Percentiles rank a stretch among this genome's conserved stretches.
Conservation (phyloP, 768 basidiomycete genomes). For the Russula sp. region DNA sequence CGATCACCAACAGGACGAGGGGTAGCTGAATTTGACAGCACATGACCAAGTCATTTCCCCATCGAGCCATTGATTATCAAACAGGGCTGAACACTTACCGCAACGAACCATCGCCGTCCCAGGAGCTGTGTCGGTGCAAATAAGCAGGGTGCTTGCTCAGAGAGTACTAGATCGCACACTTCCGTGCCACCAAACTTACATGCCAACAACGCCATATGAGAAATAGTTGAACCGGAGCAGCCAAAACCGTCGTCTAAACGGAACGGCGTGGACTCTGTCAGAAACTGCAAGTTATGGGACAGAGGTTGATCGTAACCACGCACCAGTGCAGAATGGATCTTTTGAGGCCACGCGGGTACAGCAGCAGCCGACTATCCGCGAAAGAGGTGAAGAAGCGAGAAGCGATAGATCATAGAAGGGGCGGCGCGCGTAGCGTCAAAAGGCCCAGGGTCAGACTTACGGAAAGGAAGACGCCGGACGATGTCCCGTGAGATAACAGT, state of each 20-base stretch:
- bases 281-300: neutral
- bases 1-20: slow-evolving; percentile 8
- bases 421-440: neutral
- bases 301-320: neutral
- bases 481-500: neutral
- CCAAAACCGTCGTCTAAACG: slow-evolving; percentile 23
- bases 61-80: neutral
- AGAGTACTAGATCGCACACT: neutral
- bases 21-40: neutral
- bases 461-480: neutral
- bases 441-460: neutral
- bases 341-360: slow-evolving; percentile 5
- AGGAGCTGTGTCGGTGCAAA: neutral
- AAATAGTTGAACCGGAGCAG: slow-evolving; percentile 26
- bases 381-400: neutral
- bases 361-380: neutral
- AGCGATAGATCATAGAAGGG: neutral
- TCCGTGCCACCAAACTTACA: slow-evolving; percentile 1
- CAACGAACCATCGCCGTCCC: neutral
- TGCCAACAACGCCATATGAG: slow-evolving; percentile 28
- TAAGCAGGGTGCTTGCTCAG: neutral
- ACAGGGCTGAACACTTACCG: neutral
- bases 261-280: neutral
- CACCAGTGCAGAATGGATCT: slow-evolving; percentile 5
- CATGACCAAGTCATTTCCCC: neutral